Conservation (phyloP, 345 rosid genomes). For the Pistacia vera region DNA sequence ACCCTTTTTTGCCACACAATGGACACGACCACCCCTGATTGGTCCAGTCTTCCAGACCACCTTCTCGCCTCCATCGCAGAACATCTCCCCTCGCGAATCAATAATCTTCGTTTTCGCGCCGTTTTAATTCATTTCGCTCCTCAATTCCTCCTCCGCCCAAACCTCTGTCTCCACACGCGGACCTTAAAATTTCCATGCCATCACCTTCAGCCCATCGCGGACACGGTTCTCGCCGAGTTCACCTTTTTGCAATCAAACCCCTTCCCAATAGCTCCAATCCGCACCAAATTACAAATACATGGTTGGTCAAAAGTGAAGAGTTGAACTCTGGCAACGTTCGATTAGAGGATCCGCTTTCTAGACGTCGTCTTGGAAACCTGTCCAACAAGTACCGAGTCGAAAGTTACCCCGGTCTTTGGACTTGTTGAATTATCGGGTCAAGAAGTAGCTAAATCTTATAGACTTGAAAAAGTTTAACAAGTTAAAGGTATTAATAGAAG, state of each 20-base stretch:
- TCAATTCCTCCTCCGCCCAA: neutral
- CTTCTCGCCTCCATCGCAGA: neutral
- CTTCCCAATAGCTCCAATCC: neutral
- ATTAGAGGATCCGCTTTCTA: neutral
- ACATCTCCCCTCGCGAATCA: neutral
- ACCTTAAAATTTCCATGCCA: neutral
- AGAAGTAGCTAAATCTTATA: neutral
- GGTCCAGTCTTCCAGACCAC: neutral
- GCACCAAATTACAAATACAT: neutral
- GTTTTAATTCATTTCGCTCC: neutral
- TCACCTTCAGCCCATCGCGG: neutral
- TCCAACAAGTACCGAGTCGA: neutral
- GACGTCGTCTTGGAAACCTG: neutral
- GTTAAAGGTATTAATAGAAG: no score
- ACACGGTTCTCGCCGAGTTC: neutral
- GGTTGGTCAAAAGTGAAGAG: neutral
- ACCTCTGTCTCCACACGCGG: neutral
- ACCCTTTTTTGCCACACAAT: neutral
- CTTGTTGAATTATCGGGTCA: neutral
- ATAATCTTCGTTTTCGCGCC: neutral
- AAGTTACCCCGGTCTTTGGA: neutral
- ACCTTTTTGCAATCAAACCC: neutral
- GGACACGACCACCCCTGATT: neutral
- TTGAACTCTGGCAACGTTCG: neutral
- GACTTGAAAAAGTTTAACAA: neutral